phyloP scores from a whole-genome alignment of 2,329 filamentous ascomycete species.

The Coniochaeta pulveracea region DNA sequence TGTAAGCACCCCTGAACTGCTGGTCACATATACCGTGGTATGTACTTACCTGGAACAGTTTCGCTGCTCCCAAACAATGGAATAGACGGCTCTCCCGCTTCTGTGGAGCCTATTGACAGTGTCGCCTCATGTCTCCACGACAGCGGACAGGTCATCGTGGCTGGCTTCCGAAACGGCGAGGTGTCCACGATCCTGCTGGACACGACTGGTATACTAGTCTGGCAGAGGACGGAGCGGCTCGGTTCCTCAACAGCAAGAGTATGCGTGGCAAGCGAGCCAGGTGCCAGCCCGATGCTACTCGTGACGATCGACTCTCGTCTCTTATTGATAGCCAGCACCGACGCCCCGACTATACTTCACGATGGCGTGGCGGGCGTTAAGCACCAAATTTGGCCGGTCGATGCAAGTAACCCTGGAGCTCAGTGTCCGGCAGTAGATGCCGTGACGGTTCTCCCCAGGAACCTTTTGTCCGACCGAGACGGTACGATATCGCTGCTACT shows the following conservation, averaged over 20 bases:
- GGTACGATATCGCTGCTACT: constrained; percentile 34
- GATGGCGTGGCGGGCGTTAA: constrained; percentile 18
- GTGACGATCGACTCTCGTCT: constrained; percentile 37
- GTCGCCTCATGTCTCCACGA: constrained; percentile 8
- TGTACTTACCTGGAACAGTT: too few species aligned
- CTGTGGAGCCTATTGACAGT: constrained; percentile 11
- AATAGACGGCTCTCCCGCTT: too few species aligned
- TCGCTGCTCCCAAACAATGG: too few species aligned
- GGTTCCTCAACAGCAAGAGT: constrained; percentile 13
- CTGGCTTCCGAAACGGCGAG: constrained; percentile 42
- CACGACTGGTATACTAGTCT: constrained; percentile 10
- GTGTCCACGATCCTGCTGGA: constrained; percentile 26
- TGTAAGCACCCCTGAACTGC: constrained; percentile 10
- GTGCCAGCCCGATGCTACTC: constrained; percentile 21
- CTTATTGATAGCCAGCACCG: constrained; percentile 24
- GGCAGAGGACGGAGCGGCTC: constrained; percentile 15
- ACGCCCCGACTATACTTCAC: neutral
- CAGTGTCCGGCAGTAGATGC: constrained; percentile 35
- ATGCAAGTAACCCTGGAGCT: constrained; percentile 23
- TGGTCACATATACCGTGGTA: too few species aligned
- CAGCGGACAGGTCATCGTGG: constrained; percentile 20
- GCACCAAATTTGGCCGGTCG: constrained; percentile 37
- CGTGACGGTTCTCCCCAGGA: constrained; percentile 27
- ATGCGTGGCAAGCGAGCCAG: constrained; percentile 9
- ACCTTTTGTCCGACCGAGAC: constrained; percentile 22